A percentile compares a stretch with the other conserved stretches of the same genome.
Evolutionary conservation across 2,329 filamentous ascomycete species (phyloP).

Genomic region (Aquanectria penicillioides): DNA sequence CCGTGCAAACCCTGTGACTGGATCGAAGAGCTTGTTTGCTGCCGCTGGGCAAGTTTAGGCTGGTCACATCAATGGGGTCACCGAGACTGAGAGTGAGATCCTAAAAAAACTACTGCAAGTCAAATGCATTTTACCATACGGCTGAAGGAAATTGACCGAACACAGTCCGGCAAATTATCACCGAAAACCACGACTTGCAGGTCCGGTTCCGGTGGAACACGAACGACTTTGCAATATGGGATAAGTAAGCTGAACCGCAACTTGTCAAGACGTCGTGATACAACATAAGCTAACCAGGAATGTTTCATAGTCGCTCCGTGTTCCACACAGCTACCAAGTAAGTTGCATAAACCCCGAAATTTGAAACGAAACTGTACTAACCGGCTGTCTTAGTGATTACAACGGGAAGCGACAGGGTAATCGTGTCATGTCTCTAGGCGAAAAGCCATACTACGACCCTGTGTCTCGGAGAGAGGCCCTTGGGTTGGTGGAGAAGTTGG

Average conservation of each 20-base stretch:
- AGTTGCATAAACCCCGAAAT: constrained; percentile 28
- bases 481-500: constrained; percentile 7
- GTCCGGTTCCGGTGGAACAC: background rate
- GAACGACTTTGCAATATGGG: constrained; percentile 4
- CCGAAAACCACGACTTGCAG: background rate
- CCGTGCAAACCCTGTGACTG: constrained; percentile 27
- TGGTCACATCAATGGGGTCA: constrained; percentile 16
- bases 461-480: constrained; percentile 15
- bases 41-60: constrained; percentile 15
- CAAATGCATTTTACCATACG: background rate
- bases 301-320: constrained; percentile 19
- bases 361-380: constrained; percentile 2
- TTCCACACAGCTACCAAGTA: constrained; percentile 28
- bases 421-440: constrained; percentile 12
- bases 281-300: constrained; percentile 10
- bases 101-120: constrained; percentile 23
- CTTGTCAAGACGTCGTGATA: background rate
- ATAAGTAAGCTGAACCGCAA: constrained; percentile 4
- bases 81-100: constrained; percentile 9
- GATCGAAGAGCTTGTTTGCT: constrained; percentile 27
- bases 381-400: constrained; percentile 15
- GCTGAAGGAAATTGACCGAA: background rate
- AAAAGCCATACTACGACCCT: constrained; percentile 17
- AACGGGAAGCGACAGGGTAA: constrained; percentile 23
- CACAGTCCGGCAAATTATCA: background rate